phyloP scores from a whole-genome alignment of 2,329 filamentous ascomycete genomes.

The Fusarium torulosum region DNA sequence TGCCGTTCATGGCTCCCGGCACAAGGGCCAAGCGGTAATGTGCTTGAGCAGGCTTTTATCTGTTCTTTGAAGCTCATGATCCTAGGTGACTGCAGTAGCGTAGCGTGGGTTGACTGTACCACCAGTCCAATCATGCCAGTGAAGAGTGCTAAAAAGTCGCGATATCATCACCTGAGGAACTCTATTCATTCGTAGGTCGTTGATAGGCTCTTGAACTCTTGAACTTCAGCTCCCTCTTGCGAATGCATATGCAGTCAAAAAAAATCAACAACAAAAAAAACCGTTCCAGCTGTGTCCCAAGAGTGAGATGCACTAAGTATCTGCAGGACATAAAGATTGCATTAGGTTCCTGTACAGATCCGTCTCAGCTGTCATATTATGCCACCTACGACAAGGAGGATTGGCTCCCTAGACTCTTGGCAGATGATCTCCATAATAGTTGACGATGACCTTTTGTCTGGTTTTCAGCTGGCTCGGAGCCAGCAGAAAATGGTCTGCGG shows the following conservation, averaged over 20 bases:
- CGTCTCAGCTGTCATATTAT: slow-evolving; percentile 16
- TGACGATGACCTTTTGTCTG: slow-evolving; percentile 1
- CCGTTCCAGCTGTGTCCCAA: slow-evolving; percentile 1
- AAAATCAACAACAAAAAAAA: too few relatives aligned
- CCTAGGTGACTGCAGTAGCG: slow-evolving; percentile 6
- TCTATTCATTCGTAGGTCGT: slow-evolving; percentile 20
- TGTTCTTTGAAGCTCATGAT: neutral
- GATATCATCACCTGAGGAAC: slow-evolving; percentile 1
- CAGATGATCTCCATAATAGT: slow-evolving; percentile 14
- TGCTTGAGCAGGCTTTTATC: neutral
- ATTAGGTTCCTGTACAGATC: slow-evolving; percentile 27
- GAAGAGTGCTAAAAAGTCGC: neutral
- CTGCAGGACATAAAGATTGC: slow-evolving; percentile 46
- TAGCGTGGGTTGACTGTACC: slow-evolving; percentile 3
- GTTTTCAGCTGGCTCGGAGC: slow-evolving; percentile 14
- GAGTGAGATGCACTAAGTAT: slow-evolving; percentile 13
- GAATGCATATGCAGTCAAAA: slow-evolving; percentile 1
- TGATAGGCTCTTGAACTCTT: slow-evolving; percentile 5
- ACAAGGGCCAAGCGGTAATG: slow-evolving; percentile 10
- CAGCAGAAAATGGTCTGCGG: neutral
- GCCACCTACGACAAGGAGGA: slow-evolving; percentile 11
- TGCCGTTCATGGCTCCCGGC: slow-evolving; percentile 33
- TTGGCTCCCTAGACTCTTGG: neutral
- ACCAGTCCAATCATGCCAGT: neutral
- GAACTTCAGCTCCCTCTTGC: slow-evolving; percentile 1